These are phyloP conservation scores for Leptodermis oblonga DNA, from an alignment of 257 asterid genomes.

Conservation along the genomic window DNA sequence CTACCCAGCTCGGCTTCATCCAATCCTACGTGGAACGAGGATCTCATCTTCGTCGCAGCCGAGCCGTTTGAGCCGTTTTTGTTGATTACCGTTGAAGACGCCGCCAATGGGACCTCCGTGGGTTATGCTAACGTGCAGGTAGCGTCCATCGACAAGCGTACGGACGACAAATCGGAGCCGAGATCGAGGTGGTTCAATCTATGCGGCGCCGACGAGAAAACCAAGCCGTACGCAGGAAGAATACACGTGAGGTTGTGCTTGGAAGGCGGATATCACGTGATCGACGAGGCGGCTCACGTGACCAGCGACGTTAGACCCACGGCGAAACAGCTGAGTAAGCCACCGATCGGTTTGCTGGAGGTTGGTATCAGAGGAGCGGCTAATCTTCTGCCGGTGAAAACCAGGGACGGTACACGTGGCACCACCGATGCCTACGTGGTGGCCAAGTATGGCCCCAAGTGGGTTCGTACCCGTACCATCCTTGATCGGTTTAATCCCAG, in stretches of 20 bases:
- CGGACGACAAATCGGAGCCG: conserved; percentile 71
- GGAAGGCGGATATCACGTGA: conserved; percentile 97
- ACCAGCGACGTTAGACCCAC: conserved; percentile 87
- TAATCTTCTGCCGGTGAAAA: conserved; percentile 75
- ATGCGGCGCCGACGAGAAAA: conserved; percentile 29
- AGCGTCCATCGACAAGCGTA: conserved; percentile 65
- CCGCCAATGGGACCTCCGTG: conserved; percentile 43
- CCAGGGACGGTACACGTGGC: conserved; percentile 75
- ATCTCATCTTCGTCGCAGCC: conserved; percentile 75
- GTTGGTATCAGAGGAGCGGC: conserved; percentile 82
- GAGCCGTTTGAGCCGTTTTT: conserved; percentile 95
- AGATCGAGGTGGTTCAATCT: conserved; percentile 86
- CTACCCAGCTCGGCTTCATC: conserved; percentile 32
- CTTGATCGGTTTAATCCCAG: conserved; percentile 82
- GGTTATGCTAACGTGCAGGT: conserved; percentile 70
- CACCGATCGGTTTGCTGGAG: conserved; percentile 74
- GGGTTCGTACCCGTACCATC: conserved; percentile 80
- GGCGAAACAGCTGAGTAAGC: conserved; percentile 66
- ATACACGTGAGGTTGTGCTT: conserved; percentile 72
- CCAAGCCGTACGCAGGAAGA: conserved; percentile 64
- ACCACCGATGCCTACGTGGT: conserved; percentile 85
- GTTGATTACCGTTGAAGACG: conserved; percentile 67
- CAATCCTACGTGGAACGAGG: conserved; percentile 92
- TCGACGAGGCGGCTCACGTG: conserved; percentile 90
- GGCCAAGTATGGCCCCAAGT: conserved; percentile 87